Percentiles rank a stretch among this genome's conserved stretches.
Evolutionary conservation across 768 basidiomycete species (phyloP).

Genomic region (Psilocybe tampanensis): DNA sequence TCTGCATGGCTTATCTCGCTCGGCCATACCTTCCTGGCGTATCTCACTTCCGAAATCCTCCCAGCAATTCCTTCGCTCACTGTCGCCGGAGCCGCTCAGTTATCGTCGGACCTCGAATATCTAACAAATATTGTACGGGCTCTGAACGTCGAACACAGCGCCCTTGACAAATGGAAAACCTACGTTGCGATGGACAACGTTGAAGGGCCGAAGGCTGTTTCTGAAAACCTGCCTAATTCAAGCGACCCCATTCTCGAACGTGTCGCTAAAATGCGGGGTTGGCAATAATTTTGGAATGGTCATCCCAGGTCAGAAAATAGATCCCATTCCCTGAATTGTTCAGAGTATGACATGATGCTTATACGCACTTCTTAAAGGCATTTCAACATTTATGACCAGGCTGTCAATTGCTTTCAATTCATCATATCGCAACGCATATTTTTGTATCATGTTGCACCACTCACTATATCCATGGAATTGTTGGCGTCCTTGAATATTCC

Average conservation of each 20-base stretch:
- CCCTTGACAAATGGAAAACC: slow-evolving; percentile 80
- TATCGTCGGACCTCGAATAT: slow-evolving; percentile 87
- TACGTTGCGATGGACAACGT: slow-evolving; percentile 65
- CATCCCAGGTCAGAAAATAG: slow-evolving; percentile 4
- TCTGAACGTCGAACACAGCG: slow-evolving; percentile 84
- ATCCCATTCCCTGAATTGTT: neutral
- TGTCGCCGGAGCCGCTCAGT: slow-evolving; percentile 73
- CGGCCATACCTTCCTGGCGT: slow-evolving; percentile 75
- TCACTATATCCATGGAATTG: slow-evolving; percentile 13
- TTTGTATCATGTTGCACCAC: neutral
- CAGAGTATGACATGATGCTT: slow-evolving; percentile 6
- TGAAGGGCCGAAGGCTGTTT: slow-evolving; percentile 37
- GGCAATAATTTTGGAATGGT: slow-evolving; percentile 22
- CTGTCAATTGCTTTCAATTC: slow-evolving; percentile 8
- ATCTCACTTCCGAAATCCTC: slow-evolving; percentile 71
- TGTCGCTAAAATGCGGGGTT: slow-evolving; percentile 41
- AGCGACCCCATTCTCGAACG: slow-evolving; percentile 36
- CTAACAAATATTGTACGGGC: slow-evolving; percentile 89
- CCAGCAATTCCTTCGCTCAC: slow-evolving; percentile 71
- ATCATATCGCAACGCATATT: slow-evolving; percentile 7
- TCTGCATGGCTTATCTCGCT: slow-evolving; percentile 92
- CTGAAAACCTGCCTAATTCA: slow-evolving; percentile 23
- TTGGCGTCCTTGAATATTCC: neutral
- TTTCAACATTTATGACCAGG: slow-evolving; percentile 4
- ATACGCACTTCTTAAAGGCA: slow-evolving; percentile 9